Evolutionary conservation across 2,329 filamentous ascomycete genomes (phyloP).

Genomic region (Talaromyces sp.): DNA sequence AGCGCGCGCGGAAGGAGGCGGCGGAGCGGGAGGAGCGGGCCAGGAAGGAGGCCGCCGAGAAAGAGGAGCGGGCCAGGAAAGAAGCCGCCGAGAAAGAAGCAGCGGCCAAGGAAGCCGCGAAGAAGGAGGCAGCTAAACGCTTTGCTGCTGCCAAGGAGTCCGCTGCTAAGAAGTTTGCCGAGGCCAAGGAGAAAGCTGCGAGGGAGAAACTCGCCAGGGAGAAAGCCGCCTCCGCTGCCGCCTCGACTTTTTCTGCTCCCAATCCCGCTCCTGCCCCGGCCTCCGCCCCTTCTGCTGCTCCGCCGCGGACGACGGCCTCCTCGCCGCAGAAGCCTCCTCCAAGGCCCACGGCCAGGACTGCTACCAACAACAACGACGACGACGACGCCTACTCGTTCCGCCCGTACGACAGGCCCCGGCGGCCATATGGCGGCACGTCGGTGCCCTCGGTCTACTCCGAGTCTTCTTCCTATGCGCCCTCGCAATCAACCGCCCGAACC

Average conservation of each 20-base stretch:
- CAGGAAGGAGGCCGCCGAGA: constrained; percentile 32
- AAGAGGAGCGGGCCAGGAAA: constrained; percentile 24
- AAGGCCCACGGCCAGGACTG: constrained; percentile 30
- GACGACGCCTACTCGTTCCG: constrained; percentile 69
- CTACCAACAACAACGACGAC: constrained; percentile 50
- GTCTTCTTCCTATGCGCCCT: constrained; percentile 78
- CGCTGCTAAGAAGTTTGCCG: constrained; percentile 30
- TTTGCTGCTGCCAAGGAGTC: constrained; percentile 17
- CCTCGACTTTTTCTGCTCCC: neutral
- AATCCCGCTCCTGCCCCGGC: neutral
- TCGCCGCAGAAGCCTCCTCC: constrained; percentile 35
- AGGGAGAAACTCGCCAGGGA: constrained; percentile 14
- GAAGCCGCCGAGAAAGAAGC: constrained; percentile 24
- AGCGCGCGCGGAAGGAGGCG: constrained; percentile 30
- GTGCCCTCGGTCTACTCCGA: constrained; percentile 72
- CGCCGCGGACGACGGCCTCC: constrained; percentile 26
- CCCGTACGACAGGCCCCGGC: constrained; percentile 68
- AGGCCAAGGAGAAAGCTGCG: constrained; percentile 26
- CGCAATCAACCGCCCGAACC: constrained; percentile 76
- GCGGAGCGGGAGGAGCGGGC: constrained; percentile 23
- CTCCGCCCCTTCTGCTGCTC: constrained; percentile 17
- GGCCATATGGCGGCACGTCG: constrained; percentile 60
- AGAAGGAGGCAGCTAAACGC: constrained; percentile 25
- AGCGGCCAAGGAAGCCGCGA: constrained; percentile 20
- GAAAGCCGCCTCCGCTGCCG: constrained; percentile 25